These are phyloP conservation scores for Fragosphaeria purpurea DNA, from an alignment of 2,329 filamentous ascomycete species.

Conservation along the genomic window DNA sequence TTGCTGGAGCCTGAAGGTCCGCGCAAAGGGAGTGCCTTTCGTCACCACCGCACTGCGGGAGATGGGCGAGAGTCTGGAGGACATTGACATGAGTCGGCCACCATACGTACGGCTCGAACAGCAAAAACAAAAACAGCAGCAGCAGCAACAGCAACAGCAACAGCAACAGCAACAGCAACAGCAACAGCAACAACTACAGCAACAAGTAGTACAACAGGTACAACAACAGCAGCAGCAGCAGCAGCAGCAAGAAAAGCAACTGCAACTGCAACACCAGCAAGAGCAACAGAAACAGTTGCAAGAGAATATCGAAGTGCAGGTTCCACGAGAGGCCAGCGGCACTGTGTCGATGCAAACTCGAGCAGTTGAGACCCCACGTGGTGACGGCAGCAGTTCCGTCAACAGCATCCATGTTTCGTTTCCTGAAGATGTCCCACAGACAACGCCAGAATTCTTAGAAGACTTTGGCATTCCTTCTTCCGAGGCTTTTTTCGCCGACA, in stretches of 20 bases:
- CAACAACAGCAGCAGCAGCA: neutral
- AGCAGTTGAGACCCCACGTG: too few relatives aligned
- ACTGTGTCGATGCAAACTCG: too few relatives aligned
- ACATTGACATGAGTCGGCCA: constrained; percentile 8
- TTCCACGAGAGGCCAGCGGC: too few relatives aligned
- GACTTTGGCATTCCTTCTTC: neutral
- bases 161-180: neutral
- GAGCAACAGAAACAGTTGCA: too few relatives aligned
- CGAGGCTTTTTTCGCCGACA: constrained; percentile 24
- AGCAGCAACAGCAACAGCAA: neutral
- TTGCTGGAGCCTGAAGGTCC: constrained; percentile 31
- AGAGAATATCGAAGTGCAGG: too few relatives aligned
- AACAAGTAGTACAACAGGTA: too few relatives aligned
- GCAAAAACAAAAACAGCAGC: neutral
- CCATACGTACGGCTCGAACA: neutral
- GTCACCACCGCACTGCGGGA: constrained; percentile 29
- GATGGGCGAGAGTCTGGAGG: constrained; percentile 20
- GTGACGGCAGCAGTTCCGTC: too few relatives aligned
- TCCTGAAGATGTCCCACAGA: neutral
- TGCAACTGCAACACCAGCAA: too few relatives aligned
- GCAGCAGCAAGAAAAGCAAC: too few relatives aligned
- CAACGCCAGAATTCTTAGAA: constrained; percentile 2
- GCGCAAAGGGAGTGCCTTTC: constrained; percentile 28
- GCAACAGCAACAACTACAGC: too few relatives aligned
- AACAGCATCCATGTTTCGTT: too few relatives aligned